Conservation (phyloP, 177 flowering plant species). For the Telopea speciosissima region DNA sequence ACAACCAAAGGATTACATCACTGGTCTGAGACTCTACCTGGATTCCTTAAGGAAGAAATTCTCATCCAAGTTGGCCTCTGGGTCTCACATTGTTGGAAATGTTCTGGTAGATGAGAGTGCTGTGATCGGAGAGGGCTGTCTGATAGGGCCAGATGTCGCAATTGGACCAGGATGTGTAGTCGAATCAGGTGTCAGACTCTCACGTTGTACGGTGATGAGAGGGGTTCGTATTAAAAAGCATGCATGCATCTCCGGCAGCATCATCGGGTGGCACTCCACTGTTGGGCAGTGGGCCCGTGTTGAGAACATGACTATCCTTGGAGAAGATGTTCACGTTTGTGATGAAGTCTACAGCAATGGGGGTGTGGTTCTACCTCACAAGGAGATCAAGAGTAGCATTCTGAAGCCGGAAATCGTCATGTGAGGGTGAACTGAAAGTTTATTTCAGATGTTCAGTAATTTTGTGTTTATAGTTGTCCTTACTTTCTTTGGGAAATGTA, state of each 20-base stretch:
- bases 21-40: constrained; percentile 79
- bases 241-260: constrained; percentile 81
- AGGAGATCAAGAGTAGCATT: constrained; percentile 90
- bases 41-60: constrained; percentile 68
- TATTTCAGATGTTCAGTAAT: background rate
- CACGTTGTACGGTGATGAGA: constrained; percentile 88
- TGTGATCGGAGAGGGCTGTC: constrained; percentile 79
- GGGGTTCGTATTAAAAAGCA: constrained; percentile 86
- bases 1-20: constrained; percentile 89
- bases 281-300: constrained; percentile 95
- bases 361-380: constrained; percentile 87
- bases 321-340: constrained; percentile 87
- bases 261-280: constrained; percentile 94
- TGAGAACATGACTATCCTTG: constrained; percentile 93
- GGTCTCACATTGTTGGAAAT: constrained; percentile 71
- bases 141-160: constrained; percentile 95
- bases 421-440: constrained; percentile 30
- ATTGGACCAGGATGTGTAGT: constrained; percentile 93
- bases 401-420: constrained; percentile 93
- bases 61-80: constrained; percentile 50
- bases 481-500: background rate
- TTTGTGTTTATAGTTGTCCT: background rate
- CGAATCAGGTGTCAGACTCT: constrained; percentile 87
- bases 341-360: constrained; percentile 95
- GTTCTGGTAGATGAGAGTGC: constrained; percentile 81